Percentiles rank a stretch among this genome's conserved stretches.
Evolutionary conservation across 73 alveolate species (phyloP).

Genomic region (Tetrahymena thermophila): DNA sequence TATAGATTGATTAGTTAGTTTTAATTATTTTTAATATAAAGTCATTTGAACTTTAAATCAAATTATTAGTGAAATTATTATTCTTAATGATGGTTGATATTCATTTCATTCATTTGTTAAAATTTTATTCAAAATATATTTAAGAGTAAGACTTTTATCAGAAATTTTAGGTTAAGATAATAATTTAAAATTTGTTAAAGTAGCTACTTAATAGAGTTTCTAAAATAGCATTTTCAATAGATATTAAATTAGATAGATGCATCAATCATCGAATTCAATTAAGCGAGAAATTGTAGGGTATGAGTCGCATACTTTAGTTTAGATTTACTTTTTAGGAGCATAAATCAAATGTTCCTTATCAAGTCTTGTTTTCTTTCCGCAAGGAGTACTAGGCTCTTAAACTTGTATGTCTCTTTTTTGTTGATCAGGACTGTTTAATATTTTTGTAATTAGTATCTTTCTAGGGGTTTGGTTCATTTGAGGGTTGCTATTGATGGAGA

Average conservation of each 20-base stretch:
- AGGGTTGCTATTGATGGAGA: neutral
- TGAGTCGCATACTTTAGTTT: neutral
- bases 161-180: neutral
- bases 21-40: too few species aligned
- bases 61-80: too few species aligned
- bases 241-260: neutral
- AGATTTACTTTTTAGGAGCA: neutral
- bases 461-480: neutral
- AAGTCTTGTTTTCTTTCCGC: neutral
- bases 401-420: neutral
- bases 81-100: neutral
- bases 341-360: neutral
- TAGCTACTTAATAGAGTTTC: neutral
- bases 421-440: neutral
- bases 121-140: too few species aligned
- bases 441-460: neutral
- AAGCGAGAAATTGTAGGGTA: neutral
- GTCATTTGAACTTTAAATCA: neutral
- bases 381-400: neutral
- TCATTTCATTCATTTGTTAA: neutral
- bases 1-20: neutral
- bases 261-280: neutral
- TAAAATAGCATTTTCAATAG: too few species aligned
- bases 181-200: neutral
- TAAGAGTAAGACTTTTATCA: neutral